Conservation (phyloP, 2,329 filamentous ascomycete species). For the Orbilia ellipsospora region DNA sequence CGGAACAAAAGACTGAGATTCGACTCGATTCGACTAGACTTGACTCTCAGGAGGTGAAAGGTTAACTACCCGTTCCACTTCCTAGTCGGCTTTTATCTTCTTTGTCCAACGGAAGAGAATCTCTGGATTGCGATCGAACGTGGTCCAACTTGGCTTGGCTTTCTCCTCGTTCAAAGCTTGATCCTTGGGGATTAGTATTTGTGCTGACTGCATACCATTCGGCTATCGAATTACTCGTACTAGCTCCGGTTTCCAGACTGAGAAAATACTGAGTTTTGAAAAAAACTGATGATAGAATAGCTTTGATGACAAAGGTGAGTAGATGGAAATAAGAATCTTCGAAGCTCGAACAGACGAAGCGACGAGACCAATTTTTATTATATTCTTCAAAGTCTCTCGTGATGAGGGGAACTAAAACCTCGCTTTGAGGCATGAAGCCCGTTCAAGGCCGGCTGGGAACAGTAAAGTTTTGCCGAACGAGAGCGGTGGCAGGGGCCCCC, state of each 20-base stretch:
- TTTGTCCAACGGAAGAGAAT: neutral
- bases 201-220: slow-evolving; percentile 26
- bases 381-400: neutral
- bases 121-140: neutral
- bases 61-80: no score
- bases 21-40: no score
- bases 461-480: slow-evolving; percentile 53
- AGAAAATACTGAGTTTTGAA: neutral
- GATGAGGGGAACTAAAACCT: slow-evolving; percentile 19
- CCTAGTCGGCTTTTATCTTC: neutral
- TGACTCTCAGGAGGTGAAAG: no score
- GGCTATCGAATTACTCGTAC: slow-evolving; percentile 32
- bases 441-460: slow-evolving; percentile 11
- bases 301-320: neutral
- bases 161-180: slow-evolving; percentile 20
- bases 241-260: slow-evolving; percentile 1
- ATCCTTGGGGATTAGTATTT: slow-evolving; percentile 21
- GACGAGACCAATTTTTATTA: slow-evolving; percentile 30
- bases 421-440: neutral
- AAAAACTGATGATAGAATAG: neutral
- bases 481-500: slow-evolving; percentile 35
- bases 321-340: slow-evolving; percentile 4
- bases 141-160: neutral
- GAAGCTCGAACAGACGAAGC: slow-evolving; percentile 13
- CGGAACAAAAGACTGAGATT: no score